Percentiles rank a stretch among this genome's conserved stretches.
Evolutionary conservation across 371 early-diverging fungal species (phyloP).

Genomic region (Cokeromyces recurvatus): DNA sequence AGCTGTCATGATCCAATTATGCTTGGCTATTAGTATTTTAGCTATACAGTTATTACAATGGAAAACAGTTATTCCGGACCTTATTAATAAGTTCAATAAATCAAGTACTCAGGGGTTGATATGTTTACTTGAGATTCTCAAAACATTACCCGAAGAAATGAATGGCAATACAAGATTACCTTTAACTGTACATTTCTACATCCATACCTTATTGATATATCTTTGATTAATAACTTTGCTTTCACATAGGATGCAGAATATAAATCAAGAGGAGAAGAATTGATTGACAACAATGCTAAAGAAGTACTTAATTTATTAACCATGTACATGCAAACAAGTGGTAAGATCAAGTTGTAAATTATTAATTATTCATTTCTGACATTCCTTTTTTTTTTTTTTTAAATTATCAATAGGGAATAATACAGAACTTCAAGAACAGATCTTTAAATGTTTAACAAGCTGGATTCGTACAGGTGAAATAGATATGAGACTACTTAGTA

Average conservation of each 20-base stretch:
- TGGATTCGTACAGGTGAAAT: slow-evolving; percentile 89
- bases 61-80: slow-evolving; percentile 72
- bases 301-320: slow-evolving; percentile 63
- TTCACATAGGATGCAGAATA: slow-evolving; percentile 66
- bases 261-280: slow-evolving; percentile 46
- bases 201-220: neutral
- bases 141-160: slow-evolving; percentile 87
- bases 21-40: slow-evolving; percentile 79
- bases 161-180: slow-evolving; percentile 60
- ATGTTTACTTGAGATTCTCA: slow-evolving; percentile 76
- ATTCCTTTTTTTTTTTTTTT: slow-evolving; percentile 17
- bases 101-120: slow-evolving; percentile 45
- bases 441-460: slow-evolving; percentile 71
- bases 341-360: slow-evolving; percentile 9
- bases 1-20: slow-evolving; percentile 75
- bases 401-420: slow-evolving; percentile 19
- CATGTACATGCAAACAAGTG: slow-evolving; percentile 63
- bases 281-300: slow-evolving; percentile 62
- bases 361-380: neutral
- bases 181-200: slow-evolving; percentile 42
- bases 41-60: slow-evolving; percentile 83
- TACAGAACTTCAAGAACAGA: slow-evolving; percentile 51
- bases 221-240: neutral
- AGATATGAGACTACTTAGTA: slow-evolving; percentile 51
- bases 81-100: slow-evolving; percentile 58